Conservation (phyloP, 805 yeast species). For the Nakazawaea peltata region DNA sequence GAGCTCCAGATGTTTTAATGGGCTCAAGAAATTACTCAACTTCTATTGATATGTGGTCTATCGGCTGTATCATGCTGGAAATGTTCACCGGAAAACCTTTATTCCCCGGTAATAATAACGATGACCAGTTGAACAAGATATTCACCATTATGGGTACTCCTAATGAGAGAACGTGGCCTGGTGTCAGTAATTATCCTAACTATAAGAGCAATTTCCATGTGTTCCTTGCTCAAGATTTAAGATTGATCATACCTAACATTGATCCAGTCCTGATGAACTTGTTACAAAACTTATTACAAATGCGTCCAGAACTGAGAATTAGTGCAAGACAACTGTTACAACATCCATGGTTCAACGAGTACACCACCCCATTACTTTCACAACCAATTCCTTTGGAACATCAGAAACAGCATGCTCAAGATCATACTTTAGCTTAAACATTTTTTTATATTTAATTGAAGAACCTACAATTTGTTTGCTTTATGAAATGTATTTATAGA, state of each 20-base stretch:
- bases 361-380: conserved; percentile 21
- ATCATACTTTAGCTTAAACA: no score
- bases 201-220: conserved; percentile 78
- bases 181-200: conserved; percentile 84
- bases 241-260: conserved; percentile 56
- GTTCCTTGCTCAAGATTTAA: conserved; percentile 82
- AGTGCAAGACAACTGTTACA: conserved; percentile 55
- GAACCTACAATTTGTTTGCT: no score
- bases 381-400: conserved; percentile 13
- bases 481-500: neutral
- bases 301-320: conserved; percentile 54
- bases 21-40: conserved; percentile 96
- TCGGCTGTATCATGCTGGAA: conserved; percentile 96
- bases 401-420: conserved; percentile 16
- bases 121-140: conserved; percentile 87
- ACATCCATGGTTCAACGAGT: conserved; percentile 80
- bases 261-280: conserved; percentile 65
- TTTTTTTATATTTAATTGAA: no score
- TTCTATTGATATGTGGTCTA: conserved; percentile 97
- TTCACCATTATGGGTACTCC: conserved; percentile 96
- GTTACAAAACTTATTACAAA: conserved; percentile 48
- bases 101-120: conserved; percentile 94
- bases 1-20: conserved; percentile 93
- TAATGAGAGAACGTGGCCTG: conserved; percentile 94
- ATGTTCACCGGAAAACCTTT: conserved; percentile 98